Evolutionary conservation across 2,329 filamentous ascomycete species (phyloP).

Genomic region (Monosporascus sp.): DNA sequence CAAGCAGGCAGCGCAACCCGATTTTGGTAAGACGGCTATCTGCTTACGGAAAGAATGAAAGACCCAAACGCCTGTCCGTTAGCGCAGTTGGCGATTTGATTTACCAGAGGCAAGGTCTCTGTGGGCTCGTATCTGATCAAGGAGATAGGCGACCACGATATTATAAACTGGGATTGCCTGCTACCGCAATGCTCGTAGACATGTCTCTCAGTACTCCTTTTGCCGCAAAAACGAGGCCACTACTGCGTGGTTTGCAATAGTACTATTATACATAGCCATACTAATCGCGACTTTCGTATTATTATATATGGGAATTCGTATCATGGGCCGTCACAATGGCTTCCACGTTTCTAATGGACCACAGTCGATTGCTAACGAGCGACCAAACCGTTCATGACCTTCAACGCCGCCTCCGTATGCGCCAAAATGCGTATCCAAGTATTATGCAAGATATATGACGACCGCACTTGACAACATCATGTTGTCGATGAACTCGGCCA

Average conservation of each 20-base stretch:
- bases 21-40: not conserved
- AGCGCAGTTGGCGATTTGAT: not conserved
- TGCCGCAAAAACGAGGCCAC: too few relatives aligned
- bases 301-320: not conserved
- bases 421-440: not conserved
- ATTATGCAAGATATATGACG: not conserved
- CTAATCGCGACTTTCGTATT: not conserved
- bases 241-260: too few relatives aligned
- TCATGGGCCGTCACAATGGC: not conserved
- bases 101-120: too few relatives aligned
- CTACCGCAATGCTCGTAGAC: not conserved
- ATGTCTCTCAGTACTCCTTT: too few relatives aligned
- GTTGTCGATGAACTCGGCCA: not conserved
- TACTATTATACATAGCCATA: too few relatives aligned
- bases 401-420: not conserved
- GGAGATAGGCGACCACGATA: too few relatives aligned
- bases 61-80: not conserved
- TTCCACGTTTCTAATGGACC: not conserved
- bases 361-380: not conserved
- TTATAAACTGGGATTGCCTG: too few relatives aligned
- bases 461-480: not conserved
- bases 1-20: not conserved
- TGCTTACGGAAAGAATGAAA: not conserved
- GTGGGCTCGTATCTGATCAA: too few relatives aligned
- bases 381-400: not conserved